Evolutionary conservation across 139 green algal species (phyloP).

Genomic region (Astrephomene gubernaculifera): DNA sequence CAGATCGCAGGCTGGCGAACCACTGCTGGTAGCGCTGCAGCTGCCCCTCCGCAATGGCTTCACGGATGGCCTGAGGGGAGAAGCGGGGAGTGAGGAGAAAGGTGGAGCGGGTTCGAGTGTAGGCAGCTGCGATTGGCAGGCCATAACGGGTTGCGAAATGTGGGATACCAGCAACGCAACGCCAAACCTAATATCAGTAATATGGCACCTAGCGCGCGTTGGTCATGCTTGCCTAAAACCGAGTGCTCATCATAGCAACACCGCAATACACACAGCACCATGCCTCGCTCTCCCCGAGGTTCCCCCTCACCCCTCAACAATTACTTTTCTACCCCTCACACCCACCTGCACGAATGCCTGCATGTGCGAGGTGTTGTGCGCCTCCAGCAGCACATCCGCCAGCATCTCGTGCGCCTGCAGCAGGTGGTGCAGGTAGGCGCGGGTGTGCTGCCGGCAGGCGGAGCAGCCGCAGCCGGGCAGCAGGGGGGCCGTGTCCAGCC

Average conservation of each 20-base stretch:
- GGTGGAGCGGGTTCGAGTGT: background rate
- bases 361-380: conserved; percentile 81
- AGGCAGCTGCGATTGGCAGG: background rate
- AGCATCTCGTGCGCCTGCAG: conserved; percentile 84
- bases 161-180: background rate
- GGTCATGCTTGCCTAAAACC: background rate
- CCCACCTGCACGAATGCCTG: conserved; percentile 64
- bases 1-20: conserved; percentile 43
- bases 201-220: background rate
- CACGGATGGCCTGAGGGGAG: conserved; percentile 34
- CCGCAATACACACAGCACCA: background rate
- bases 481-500: conserved; percentile 67
- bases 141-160: background rate
- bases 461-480: conserved; percentile 77
- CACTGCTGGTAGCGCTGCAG: conserved; percentile 56
- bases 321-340: background rate
- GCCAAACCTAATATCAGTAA: background rate
- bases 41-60: conserved; percentile 53
- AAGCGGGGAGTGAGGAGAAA: background rate
- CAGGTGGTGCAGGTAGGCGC: conserved; percentile 86
- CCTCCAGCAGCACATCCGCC: conserved; percentile 79
- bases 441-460: conserved; percentile 71
- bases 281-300: background rate
- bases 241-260: too few species aligned
- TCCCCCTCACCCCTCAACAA: background rate